A percentile compares a stretch with the other conserved stretches of the same genome.
Conservation (phyloP, 768 basidiomycete genomes). For the Phylloporus arenicola region DNA sequence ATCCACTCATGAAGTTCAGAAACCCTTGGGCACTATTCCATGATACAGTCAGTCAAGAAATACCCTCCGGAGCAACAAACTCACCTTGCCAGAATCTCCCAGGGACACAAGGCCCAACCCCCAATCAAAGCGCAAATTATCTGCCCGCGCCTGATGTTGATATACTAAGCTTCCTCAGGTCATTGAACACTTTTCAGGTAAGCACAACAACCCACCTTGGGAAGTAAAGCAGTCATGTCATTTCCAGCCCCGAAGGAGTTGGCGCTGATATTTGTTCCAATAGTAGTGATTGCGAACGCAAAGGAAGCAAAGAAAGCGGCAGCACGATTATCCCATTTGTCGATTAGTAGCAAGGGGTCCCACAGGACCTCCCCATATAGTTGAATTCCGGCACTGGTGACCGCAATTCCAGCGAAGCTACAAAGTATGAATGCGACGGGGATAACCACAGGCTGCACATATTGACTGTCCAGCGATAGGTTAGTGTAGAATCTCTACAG, state of each 20-base stretch:
- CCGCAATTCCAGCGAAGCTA: conserved; percentile 76
- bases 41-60: not conserved
- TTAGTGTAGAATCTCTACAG: conserved; percentile 2
- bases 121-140: conserved; percentile 75
- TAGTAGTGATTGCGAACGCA: conserved; percentile 45
- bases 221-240: conserved; percentile 72
- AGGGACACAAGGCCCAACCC: conserved; percentile 82
- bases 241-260: conserved; percentile 72
- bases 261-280: conserved; percentile 48
- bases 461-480: conserved; percentile 44
- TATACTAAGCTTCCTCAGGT: conserved; percentile 12
- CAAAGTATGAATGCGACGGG: conserved; percentile 71
- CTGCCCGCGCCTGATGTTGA: conserved; percentile 79
- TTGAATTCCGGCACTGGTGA: conserved; percentile 67
- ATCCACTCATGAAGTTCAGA: conserved; percentile 74
- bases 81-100: conserved; percentile 67
- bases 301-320: conserved; percentile 81
- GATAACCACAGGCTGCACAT: conserved; percentile 69
- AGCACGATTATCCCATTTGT: conserved; percentile 79
- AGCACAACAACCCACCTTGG: conserved; percentile 46
- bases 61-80: not conserved
- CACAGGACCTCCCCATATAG: conserved; percentile 40
- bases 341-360: conserved; percentile 74
- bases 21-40: conserved; percentile 51
- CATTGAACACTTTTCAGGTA: not conserved